Percentiles rank a stretch among this genome's conserved stretches.
Conservation (phyloP, 345 rosid genomes). For the Gossypium herbaceum region DNA sequence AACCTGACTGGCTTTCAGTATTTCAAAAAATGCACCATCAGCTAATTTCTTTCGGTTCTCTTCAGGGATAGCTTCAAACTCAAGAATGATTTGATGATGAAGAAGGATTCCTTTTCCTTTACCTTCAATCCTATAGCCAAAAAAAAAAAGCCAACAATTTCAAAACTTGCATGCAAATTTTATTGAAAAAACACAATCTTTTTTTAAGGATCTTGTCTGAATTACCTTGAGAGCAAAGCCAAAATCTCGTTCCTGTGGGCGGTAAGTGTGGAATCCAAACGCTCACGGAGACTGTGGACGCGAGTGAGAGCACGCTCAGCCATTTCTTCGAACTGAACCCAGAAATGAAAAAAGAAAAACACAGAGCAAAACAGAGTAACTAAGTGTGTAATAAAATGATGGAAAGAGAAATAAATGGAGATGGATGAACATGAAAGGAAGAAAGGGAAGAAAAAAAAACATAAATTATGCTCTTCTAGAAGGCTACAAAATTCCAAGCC, state of each 20-base stretch:
- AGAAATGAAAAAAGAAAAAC: neutral
- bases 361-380: conserved; percentile 2
- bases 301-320: conserved; percentile 51
- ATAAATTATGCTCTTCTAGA: conserved; percentile 25
- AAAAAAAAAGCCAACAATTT: neutral
- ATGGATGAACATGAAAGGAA: conserved; percentile 17
- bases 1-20: conserved; percentile 55
- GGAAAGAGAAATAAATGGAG: neutral
- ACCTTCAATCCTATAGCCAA: conserved; percentile 42
- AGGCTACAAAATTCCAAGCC: conserved; percentile 25
- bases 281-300: conserved; percentile 67
- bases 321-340: conserved; percentile 33
- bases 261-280: conserved; percentile 55
- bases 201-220: conserved; percentile 9
- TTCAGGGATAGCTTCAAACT: conserved; percentile 63
- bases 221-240: conserved; percentile 59
- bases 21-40: conserved; percentile 53
- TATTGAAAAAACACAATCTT: neutral
- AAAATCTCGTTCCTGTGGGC: conserved; percentile 55
- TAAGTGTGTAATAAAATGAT: neutral
- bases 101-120: conserved; percentile 70
- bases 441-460: conserved; percentile 21
- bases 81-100: conserved; percentile 53
- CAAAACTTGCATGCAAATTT: neutral
- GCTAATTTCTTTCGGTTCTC: conserved; percentile 38